phyloP scores from a whole-genome alignment of 768 basidiomycete species.

The Mycena galopus region DNA sequence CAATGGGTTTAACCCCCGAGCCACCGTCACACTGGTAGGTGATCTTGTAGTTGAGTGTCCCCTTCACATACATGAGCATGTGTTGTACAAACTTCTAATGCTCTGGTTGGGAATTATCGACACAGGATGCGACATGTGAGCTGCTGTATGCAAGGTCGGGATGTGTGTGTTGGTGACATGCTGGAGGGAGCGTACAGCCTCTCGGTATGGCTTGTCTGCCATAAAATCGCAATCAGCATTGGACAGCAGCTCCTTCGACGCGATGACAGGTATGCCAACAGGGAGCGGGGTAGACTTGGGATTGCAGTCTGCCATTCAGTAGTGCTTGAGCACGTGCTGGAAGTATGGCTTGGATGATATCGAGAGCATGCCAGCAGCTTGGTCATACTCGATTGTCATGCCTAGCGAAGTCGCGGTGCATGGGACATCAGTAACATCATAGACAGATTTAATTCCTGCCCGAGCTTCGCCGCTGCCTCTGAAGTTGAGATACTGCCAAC shows the following conservation, averaged over 20 bases:
- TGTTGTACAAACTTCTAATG: background rate
- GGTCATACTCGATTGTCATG: constrained; percentile 17
- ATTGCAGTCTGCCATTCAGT: constrained; percentile 14
- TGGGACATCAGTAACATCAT: constrained; percentile 37
- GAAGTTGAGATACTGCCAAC: constrained; percentile 4
- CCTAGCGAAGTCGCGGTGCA: constrained; percentile 39
- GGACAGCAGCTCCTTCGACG: constrained; percentile 16
- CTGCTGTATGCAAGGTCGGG: background rate
- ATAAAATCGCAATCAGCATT: constrained; percentile 35
- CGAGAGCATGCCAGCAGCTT: constrained; percentile 30
- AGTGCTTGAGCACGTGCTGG: constrained; percentile 28
- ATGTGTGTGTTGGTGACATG: constrained; percentile 38
- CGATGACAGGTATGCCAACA: constrained; percentile 27
- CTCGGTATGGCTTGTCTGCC: constrained; percentile 42
- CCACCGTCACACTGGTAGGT: background rate
- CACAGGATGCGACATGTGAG: background rate
- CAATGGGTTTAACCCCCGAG: background rate
- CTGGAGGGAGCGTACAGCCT: constrained; percentile 41
- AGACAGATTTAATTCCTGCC: constrained; percentile 28
- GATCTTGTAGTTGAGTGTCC: background rate
- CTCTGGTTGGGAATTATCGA: background rate
- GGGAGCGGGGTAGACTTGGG: constrained; percentile 42
- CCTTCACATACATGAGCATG: no score
- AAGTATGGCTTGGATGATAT: constrained; percentile 31
- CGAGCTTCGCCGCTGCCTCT: constrained; percentile 18